Percentiles rank a stretch among this genome's conserved stretches.
Evolutionary conservation across 2,329 filamentous ascomycete species (phyloP).

Genomic region (Zymoseptoria ardabiliae): DNA sequence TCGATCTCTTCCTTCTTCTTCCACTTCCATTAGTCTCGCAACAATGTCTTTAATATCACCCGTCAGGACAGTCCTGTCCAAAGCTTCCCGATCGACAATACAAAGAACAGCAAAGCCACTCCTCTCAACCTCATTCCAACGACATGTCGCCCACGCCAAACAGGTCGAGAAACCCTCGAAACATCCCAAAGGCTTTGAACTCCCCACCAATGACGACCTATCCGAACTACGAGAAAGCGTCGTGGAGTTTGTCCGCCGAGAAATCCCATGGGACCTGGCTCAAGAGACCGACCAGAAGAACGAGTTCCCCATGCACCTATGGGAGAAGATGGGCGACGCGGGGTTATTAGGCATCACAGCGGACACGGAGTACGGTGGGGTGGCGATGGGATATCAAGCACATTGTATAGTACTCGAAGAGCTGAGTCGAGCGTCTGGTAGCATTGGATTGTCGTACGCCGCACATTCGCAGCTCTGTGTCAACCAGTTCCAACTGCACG

Average conservation of each 20-base stretch:
- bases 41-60: slow-evolving; percentile 17
- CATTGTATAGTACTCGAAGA: slow-evolving; percentile 96
- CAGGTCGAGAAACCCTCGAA: slow-evolving; percentile 35
- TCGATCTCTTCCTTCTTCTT: background rate
- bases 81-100: slow-evolving; percentile 5
- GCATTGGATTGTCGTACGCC: slow-evolving; percentile 81
- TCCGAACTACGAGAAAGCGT: slow-evolving; percentile 75
- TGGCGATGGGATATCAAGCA: slow-evolving; percentile 91
- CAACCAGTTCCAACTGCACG: slow-evolving; percentile 92
- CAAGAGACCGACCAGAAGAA: slow-evolving; percentile 77
- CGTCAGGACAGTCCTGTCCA: slow-evolving; percentile 22
- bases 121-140: slow-evolving; percentile 16
- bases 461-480: slow-evolving; percentile 95
- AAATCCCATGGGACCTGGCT: slow-evolving; percentile 78
- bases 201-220: slow-evolving; percentile 66
- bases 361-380: slow-evolving; percentile 81
- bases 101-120: slow-evolving; percentile 5
- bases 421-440: slow-evolving; percentile 74
- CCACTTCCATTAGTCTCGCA: background rate
- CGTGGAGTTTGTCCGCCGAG: slow-evolving; percentile 79
- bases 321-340: slow-evolving; percentile 85
- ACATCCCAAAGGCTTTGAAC: slow-evolving; percentile 59
- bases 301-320: slow-evolving; percentile 84
- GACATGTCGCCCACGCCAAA: slow-evolving; percentile 45
- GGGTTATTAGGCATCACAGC: slow-evolving; percentile 88